A percentile compares a stretch with the other conserved stretches of the same genome.
phyloP scores from a whole-genome alignment of 805 yeast species.

The Schwanniomyces yamadae region DNA sequence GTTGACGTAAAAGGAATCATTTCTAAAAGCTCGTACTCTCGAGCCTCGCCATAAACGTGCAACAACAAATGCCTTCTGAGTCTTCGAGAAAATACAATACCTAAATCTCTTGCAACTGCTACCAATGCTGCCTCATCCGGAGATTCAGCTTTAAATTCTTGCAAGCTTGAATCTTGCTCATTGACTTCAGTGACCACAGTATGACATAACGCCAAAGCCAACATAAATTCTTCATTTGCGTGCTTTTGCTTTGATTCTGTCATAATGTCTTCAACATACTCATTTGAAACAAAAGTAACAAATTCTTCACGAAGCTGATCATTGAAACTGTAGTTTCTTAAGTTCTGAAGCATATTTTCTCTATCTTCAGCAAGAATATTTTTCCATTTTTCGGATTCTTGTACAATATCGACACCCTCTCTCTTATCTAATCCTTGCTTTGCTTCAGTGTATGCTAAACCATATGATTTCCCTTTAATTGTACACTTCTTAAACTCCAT shows the following conservation, averaged over 20 bases:
- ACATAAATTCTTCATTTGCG: conserved; percentile 58
- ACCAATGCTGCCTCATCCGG: conserved; percentile 85
- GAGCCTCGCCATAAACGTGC: conserved; percentile 45
- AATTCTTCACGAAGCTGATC: conserved; percentile 50
- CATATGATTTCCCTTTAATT: conserved; percentile 64
- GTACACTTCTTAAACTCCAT: conserved; percentile 83
- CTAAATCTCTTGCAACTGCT: conserved; percentile 71
- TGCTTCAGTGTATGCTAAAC: conserved; percentile 77
- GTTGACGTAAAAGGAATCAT: conserved; percentile 66
- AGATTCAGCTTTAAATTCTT: conserved; percentile 71
- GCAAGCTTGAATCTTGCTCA: conserved; percentile 34
- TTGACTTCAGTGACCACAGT: conserved; percentile 64
- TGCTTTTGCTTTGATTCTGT: conserved; percentile 41
- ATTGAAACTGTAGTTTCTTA: conserved; percentile 34
- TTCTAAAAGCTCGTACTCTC: conserved; percentile 50
- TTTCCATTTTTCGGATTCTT: conserved; percentile 44
- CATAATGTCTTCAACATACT: conserved; percentile 53
- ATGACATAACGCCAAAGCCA: conserved; percentile 70
- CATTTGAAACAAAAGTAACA: conserved; percentile 62
- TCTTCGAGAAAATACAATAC: conserved; percentile 59
- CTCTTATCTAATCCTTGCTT: conserved; percentile 69
- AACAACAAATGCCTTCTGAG: conserved; percentile 47
- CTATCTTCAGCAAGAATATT: conserved; percentile 42
- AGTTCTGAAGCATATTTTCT: conserved; percentile 45
- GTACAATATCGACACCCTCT: conserved; percentile 58